Base-by-base conservation (phyloP, 192 early-diverging fungal species). In the Phlyctochytrium arcticum region DNA sequence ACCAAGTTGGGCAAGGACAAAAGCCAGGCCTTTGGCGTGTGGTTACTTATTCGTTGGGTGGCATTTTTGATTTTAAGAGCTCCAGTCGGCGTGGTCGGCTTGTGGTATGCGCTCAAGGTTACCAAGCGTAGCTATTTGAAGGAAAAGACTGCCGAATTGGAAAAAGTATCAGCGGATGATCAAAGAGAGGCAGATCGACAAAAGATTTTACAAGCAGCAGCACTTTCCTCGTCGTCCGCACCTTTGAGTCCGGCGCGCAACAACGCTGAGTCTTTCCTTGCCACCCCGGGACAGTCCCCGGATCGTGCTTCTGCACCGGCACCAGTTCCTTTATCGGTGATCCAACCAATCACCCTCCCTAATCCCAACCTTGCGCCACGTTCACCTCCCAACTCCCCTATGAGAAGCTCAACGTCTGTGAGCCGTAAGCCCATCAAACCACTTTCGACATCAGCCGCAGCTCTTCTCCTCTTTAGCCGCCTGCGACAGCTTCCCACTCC, bases 11-110 rank as follows among this genome's bases (percentile, higher is more conserved):
- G 48, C 19, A 31, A 31, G 5, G 59, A 31, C 2, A 3, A 42
- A 10, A 34, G 36, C 0, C 48, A 58, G 0, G 62, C 27, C 0
- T 27, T 39, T 17, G 31, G 19, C 7, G 23, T 60, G n/a, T 36
- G 62, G 32, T 30, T 66, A 23, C 30, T 30, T 15, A 12, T 70
- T n/a, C 54, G 72, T 4, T 54, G 54, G 27, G 17, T 60, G 6
- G n/a, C 55, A 33, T 74, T 74, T 44, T 69, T 59, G n/a, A 36
- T 53, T 12, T 36, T 74, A 5, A 31, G 72, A 21, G 46, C 62
- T 2, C 61, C 51, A 17, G 66, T 66, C 2, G 72, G 54, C 3
- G 34, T 57, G 2, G 15, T 31, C 10, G 60, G 65, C 26, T 27
- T 73, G 6, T 36, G n/a, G 29, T 63, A 69, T 32, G 61, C 61